Evolutionary conservation across 306 rosid genomes (phyloP).

Genomic region (Corylus avellana): DNA sequence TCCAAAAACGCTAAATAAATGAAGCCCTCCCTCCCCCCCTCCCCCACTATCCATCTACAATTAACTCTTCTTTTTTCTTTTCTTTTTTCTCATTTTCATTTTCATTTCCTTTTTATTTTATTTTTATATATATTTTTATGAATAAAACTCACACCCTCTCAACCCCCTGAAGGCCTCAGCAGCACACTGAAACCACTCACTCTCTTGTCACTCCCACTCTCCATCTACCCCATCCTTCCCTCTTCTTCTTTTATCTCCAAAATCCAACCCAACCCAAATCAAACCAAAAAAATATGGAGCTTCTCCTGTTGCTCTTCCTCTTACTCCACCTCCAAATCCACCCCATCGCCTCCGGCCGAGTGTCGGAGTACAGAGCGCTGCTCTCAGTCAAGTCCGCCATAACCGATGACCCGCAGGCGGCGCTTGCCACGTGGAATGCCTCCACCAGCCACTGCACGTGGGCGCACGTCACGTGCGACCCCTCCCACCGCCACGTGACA

Average conservation of each 20-base stretch:
- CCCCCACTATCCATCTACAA: no score
- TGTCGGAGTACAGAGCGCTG: slow-evolving; percentile 62
- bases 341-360: slow-evolving; percentile 20
- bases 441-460: slow-evolving; percentile 61
- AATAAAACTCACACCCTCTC: slow-evolving; percentile 22
- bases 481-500: slow-evolving; percentile 55
- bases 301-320: slow-evolving; percentile 31
- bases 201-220: neutral
- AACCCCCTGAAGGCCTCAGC: neutral
- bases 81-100: neutral
- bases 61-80: neutral
- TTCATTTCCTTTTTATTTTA: no score
- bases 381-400: slow-evolving; percentile 61
- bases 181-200: neutral
- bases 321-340: slow-evolving; percentile 28
- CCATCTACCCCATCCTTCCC: neutral
- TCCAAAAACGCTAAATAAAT: neutral
- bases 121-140: neutral
- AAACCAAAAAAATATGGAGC: slow-evolving; percentile 34
- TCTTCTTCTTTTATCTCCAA: slow-evolving; percentile 1
- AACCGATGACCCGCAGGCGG: slow-evolving; percentile 47
- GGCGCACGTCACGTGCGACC: slow-evolving; percentile 69
- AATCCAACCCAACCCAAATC: neutral
- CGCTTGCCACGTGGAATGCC: slow-evolving; percentile 68
- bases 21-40: neutral